Evolutionary conservation across 352 stramenopile genomes (phyloP).

Genomic region (Blastocystis hominis): DNA sequence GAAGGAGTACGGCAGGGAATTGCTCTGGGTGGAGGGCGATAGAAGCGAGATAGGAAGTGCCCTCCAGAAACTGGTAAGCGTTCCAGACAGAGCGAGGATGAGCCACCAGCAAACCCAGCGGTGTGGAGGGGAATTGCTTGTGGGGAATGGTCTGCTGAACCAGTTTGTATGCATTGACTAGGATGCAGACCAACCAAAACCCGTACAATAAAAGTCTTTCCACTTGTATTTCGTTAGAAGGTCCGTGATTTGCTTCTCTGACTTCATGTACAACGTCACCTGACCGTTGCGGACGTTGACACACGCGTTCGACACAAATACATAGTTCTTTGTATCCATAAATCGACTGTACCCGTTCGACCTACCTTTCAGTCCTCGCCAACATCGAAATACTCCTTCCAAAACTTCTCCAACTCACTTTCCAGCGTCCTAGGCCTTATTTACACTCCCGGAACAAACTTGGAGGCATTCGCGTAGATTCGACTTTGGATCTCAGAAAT

Average conservation of each 20-base stretch:
- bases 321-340: conserved; percentile 6
- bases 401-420: background rate
- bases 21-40: background rate
- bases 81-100: conserved; percentile 4
- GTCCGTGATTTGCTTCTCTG: background rate
- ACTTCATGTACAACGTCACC: conserved; percentile 20
- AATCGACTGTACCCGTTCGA: conserved; percentile 35
- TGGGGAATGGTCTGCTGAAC: background rate
- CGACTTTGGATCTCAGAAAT: background rate
- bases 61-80: conserved; percentile 16
- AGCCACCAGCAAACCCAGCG: background rate
- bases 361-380: background rate
- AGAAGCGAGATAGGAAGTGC: background rate
- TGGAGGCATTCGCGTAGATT: background rate
- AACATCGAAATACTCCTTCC: background rate
- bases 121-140: background rate
- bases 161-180: background rate
- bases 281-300: conserved; percentile 4
- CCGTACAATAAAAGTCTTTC: conserved; percentile 31
- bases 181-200: background rate
- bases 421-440: background rate
- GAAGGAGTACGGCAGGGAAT: background rate
- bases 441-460: background rate
- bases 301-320: conserved; percentile 12
- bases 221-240: conserved; percentile 5